Evolutionary conservation across 306 rosid genomes (phyloP), one percentile per base, ranked within the genome.

Genomic region (Spatholobus suberectus): DNA sequence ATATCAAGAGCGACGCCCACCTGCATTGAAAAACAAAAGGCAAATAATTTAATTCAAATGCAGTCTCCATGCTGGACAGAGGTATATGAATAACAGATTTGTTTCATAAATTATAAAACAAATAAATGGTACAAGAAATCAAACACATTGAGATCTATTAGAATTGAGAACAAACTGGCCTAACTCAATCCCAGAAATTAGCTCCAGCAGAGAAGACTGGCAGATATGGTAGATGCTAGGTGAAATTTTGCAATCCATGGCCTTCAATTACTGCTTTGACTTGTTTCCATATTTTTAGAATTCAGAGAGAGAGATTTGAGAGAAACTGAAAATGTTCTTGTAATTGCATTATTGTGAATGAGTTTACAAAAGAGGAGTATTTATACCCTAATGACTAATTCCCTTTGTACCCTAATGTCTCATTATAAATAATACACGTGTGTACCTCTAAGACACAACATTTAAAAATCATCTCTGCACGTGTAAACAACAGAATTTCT

Each of bases 1-100:
- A 92, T 40, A 80, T 89, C 92, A 88, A 95, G 89, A 75, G 96
- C 99, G 57, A 23, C 40, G 75, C 85, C 90, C 82, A 89, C 90
- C 99, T 95, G 87, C 72, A 81, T 84, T 57, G 55, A 47, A 54
- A 85, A 82, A n/a, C 34, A 38, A 65, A 79, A 47, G 12, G 5
- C 51, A 49, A 59, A 7, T 29, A 80, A 59, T 67, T 54, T 35
- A 77, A 58, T 47, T 24, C 4, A 70, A 27, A 80, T 37, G 63
- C 73, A 75, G 24, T 14, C 61, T 61, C n/a, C 76, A 54, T 10
- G 77, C 44, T 76, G 29, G 29, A 8, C 38, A 63, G 32, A 52
- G 77, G 75, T 41, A 35, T 21, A 34, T 24, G 59, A 67, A 77
- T 17, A 68, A 76, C 38, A 46, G 54, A 34, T 17, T 29, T 44